These are phyloP conservation scores for Clausena lansium DNA, from an alignment of 345 rosid species.

Conservation along the genomic window DNA sequence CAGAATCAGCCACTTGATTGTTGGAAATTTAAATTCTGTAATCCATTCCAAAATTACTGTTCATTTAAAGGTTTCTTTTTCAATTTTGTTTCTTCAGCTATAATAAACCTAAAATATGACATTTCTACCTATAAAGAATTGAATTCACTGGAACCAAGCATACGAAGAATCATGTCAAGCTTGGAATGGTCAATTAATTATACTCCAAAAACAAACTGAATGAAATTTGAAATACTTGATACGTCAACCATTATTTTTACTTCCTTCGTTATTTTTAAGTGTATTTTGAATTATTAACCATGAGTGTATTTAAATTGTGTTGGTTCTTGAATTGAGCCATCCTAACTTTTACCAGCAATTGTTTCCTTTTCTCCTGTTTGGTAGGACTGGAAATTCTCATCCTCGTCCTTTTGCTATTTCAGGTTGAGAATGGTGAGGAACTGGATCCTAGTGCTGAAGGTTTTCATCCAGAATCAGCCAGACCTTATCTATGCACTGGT, in stretches of 20 bases:
- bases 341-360: neutral
- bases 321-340: neutral
- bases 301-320: neutral
- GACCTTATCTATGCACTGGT: constrained; percentile 88
- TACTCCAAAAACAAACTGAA: neutral
- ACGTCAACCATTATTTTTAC: neutral
- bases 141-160: neutral
- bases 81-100: neutral
- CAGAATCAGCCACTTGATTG: neutral
- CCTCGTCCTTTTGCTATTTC: constrained; percentile 6
- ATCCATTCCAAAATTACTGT: neutral
- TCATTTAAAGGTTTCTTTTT: neutral
- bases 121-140: neutral
- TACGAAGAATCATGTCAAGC: too few species aligned
- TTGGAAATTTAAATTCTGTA: neutral
- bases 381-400: neutral
- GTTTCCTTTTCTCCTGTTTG: neutral
- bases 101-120: too few species aligned
- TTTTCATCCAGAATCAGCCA: constrained; percentile 20
- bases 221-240: neutral
- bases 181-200: too few species aligned
- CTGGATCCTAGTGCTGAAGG: constrained; percentile 27
- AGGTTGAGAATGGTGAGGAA: constrained; percentile 39
- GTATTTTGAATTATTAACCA: neutral
- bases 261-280: too few species aligned